These are phyloP conservation scores for Leishmania tropica DNA, from an alignment of 208 protist species.

Conservation along the genomic window DNA sequence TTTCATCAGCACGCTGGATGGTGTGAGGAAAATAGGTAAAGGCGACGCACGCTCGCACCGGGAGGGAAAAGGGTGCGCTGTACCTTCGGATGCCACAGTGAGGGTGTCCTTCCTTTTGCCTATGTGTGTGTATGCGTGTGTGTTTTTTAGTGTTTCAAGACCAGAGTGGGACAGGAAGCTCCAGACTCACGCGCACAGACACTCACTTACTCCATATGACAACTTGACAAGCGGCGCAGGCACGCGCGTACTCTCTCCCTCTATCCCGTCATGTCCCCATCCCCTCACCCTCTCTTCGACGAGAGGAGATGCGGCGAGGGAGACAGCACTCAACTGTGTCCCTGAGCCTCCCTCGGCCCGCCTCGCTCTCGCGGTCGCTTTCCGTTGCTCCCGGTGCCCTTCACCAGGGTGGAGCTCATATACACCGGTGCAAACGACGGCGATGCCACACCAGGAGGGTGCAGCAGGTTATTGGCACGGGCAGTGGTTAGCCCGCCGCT, in stretches of 20 bases:
- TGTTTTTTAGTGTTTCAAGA: background rate
- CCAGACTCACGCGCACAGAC: background rate
- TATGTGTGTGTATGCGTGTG: background rate
- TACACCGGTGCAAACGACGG: constrained; percentile 59
- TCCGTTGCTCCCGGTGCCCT: constrained; percentile 16
- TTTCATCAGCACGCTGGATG: background rate
- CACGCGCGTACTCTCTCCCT: background rate
- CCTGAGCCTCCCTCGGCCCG: constrained; percentile 2
- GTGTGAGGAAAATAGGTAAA: background rate
- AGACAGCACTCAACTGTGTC: background rate
- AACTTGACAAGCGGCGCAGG: background rate
- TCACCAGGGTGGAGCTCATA: constrained; percentile 71
- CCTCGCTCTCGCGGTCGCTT: constrained; percentile 25
- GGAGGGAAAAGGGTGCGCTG: background rate
- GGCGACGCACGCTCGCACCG: background rate
- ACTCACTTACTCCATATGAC: background rate
- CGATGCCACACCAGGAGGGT: constrained; percentile 30
- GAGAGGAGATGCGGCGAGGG: background rate
- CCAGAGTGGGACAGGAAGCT: background rate
- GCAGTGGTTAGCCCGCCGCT: background rate
- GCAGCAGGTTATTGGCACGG: constrained; percentile 11
- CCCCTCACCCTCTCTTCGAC: background rate
- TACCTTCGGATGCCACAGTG: background rate
- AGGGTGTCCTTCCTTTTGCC: background rate
- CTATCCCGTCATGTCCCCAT: background rate